Evolutionary conservation across 257 asterid genomes (phyloP).

Genomic region (Petrea volubilis): DNA sequence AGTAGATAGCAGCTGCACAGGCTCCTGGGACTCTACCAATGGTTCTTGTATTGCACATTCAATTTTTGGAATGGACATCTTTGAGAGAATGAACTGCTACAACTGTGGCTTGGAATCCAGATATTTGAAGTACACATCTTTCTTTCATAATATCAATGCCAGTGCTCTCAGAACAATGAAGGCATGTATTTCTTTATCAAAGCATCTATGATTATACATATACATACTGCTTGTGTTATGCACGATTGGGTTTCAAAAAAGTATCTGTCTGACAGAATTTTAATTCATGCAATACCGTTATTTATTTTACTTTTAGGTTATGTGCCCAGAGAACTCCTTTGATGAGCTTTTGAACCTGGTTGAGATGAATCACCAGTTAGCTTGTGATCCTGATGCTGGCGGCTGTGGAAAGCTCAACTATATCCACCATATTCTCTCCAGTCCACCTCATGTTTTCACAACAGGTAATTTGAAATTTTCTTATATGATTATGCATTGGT

Average conservation of each 20-base stretch:
- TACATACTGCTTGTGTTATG: neutral
- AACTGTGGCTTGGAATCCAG: slow-evolving; percentile 86
- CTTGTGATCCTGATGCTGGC: slow-evolving; percentile 85
- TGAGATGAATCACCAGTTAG: slow-evolving; percentile 94
- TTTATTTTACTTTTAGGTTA: slow-evolving; percentile 60
- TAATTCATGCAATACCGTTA: slow-evolving; percentile 14
- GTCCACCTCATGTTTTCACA: slow-evolving; percentile 84
- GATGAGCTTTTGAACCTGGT: slow-evolving; percentile 82
- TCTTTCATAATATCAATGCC: slow-evolving; percentile 90
- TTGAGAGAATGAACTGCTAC: slow-evolving; percentile 88
- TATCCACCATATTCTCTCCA: slow-evolving; percentile 83
- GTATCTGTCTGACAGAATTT: slow-evolving; percentile 15
- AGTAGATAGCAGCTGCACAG: slow-evolving; percentile 58
- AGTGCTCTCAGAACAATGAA: slow-evolving; percentile 94
- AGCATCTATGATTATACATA: slow-evolving; percentile 6
- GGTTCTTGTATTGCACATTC: slow-evolving; percentile 81
- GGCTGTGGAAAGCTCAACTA: slow-evolving; percentile 90
- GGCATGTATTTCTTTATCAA: slow-evolving; percentile 41
- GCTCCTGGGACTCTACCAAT: slow-evolving; percentile 77
- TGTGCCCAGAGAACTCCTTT: slow-evolving; percentile 79
- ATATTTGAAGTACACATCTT: slow-evolving; percentile 83
- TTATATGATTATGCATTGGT: no score
- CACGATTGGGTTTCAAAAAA: neutral
- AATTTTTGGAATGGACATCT: slow-evolving; percentile 87
- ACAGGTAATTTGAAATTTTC: no score